Conservation (phyloP, 352 stramenopile species). For the Phytopythium helicoides region DNA sequence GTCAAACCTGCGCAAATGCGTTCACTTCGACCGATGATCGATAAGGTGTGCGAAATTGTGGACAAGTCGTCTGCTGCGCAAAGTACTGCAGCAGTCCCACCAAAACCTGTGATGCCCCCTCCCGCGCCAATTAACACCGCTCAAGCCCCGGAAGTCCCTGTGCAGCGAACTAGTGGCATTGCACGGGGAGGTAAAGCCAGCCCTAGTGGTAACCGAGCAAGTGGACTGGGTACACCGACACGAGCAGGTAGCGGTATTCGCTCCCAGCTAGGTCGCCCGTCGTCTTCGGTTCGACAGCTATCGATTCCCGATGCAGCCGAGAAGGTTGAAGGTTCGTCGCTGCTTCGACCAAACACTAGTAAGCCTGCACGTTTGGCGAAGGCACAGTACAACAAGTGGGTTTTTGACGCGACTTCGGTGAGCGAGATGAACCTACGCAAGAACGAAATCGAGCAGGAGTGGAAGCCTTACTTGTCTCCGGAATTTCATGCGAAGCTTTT, state of each 20-base stretch:
- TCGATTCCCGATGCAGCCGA: slow-evolving; percentile 12
- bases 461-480: slow-evolving; percentile 61
- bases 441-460: slow-evolving; percentile 73
- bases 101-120: slow-evolving; percentile 1
- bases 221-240: slow-evolving; percentile 15
- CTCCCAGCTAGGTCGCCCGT: slow-evolving; percentile 23
- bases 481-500: slow-evolving; percentile 82
- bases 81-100: neutral
- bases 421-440: slow-evolving; percentile 72
- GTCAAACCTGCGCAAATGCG: slow-evolving; percentile 87
- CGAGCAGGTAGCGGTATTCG: slow-evolving; percentile 15
- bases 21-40: slow-evolving; percentile 78
- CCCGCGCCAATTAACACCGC: neutral
- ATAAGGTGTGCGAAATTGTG: slow-evolving; percentile 61
- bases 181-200: slow-evolving; percentile 7
- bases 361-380: slow-evolving; percentile 61
- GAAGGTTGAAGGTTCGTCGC: slow-evolving; percentile 18
- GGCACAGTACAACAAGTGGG: slow-evolving; percentile 80
- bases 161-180: slow-evolving; percentile 7
- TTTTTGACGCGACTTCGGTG: slow-evolving; percentile 71
- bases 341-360: slow-evolving; percentile 66
- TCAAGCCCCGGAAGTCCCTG: neutral
- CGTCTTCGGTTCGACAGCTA: neutral
- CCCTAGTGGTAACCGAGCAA: slow-evolving; percentile 18
- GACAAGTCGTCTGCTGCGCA: slow-evolving; percentile 20